These are phyloP conservation scores for Yamadazyma oceani DNA, from an alignment of 1,139 yeast genomes.

Conservation along the genomic window DNA sequence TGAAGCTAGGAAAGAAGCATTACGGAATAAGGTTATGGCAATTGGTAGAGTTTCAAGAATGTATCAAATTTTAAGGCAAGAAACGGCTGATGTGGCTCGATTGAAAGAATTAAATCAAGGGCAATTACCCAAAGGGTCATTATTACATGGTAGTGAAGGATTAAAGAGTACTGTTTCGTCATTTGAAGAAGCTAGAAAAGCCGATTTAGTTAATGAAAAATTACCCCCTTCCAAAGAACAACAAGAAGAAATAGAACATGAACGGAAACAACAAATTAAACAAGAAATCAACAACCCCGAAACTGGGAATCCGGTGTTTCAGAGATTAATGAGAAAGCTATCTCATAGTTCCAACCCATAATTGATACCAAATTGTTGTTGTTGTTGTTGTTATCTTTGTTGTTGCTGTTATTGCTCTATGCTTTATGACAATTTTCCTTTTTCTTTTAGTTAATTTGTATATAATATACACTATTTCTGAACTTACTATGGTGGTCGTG, in stretches of 20 bases:
- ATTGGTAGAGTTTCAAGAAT: slow-evolving; percentile 93
- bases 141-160: slow-evolving; percentile 81
- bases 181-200: slow-evolving; percentile 82
- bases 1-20: slow-evolving; percentile 56
- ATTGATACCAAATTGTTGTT: not conserved
- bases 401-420: too few species aligned
- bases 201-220: slow-evolving; percentile 83
- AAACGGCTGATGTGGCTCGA: slow-evolving; percentile 83
- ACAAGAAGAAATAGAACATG: slow-evolving; percentile 44
- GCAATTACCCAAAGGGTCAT: slow-evolving; percentile 80
- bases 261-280: slow-evolving; percentile 39
- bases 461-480: too few species aligned
- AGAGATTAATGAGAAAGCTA: slow-evolving; percentile 41
- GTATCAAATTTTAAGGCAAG: slow-evolving; percentile 88
- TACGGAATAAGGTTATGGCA: slow-evolving; percentile 88
- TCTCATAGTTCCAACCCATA: slow-evolving; percentile 16
- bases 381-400: not conserved
- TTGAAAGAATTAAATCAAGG: slow-evolving; percentile 69
- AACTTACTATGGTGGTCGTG: too few species aligned
- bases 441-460: too few species aligned
- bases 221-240: slow-evolving; percentile 82
- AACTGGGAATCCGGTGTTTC: slow-evolving; percentile 39
- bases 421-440: too few species aligned
- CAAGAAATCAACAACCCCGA: slow-evolving; percentile 45
- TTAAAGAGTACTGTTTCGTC: slow-evolving; percentile 65